phyloP scores from a whole-genome alignment of 805 yeast species.

The Myxozyma geophila region DNA sequence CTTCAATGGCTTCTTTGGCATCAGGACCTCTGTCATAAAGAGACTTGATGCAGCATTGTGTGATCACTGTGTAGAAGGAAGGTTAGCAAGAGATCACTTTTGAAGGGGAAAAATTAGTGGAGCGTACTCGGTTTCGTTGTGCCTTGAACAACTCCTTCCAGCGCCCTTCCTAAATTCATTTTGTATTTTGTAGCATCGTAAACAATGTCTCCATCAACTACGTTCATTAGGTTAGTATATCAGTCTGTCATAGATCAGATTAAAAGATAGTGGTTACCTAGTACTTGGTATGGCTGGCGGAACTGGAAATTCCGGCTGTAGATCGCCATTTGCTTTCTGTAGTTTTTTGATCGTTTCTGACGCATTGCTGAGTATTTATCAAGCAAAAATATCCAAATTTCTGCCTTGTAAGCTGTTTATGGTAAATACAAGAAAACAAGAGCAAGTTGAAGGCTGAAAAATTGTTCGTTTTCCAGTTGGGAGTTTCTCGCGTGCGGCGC shows the following conservation, averaged over 20 bases:
- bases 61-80: constrained; percentile 60
- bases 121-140: constrained; percentile 68
- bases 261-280: constrained; percentile 43
- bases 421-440: background rate
- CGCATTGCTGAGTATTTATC: constrained; percentile 59
- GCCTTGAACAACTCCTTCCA: constrained; percentile 79
- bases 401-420: background rate
- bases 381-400: constrained; percentile 11
- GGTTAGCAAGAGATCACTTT: background rate
- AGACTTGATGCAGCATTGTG: constrained; percentile 93
- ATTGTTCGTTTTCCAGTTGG: background rate
- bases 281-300: constrained; percentile 89
- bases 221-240: background rate
- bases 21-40: constrained; percentile 56
- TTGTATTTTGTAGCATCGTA: constrained; percentile 66
- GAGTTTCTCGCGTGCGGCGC: constrained; percentile 10
- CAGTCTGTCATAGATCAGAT: background rate
- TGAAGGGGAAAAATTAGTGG: background rate
- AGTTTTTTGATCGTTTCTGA: constrained; percentile 93
- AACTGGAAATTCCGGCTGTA: constrained; percentile 86
- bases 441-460: background rate
- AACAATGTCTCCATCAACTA: constrained; percentile 78
- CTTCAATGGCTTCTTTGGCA: constrained; percentile 72
- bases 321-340: constrained; percentile 88
- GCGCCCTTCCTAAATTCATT: constrained; percentile 79